Base-by-base conservation (phyloP, 1,284 basidiomycete genomes). In the Cryptococcus floricola region DNA sequence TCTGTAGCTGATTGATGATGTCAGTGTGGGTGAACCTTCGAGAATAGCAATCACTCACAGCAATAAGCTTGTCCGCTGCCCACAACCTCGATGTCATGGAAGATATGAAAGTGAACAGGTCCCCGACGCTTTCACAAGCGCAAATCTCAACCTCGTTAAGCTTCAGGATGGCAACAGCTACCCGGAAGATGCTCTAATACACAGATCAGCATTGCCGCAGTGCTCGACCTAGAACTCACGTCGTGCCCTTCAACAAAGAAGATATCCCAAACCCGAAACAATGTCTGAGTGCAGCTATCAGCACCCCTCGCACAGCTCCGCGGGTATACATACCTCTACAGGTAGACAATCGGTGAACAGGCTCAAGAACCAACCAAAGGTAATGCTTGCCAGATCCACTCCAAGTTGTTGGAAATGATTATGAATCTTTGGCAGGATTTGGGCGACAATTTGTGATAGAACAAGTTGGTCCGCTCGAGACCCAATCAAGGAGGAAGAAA, bases 361-460 rank as follows among this genome's bases (percentile, higher is more conserved):
- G 5, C 91, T 94, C 39, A 98, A 80, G 79, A 98, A 97, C 95
- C 95, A 98, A 3, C 93, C 94, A 78, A 98, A 98, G 57, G 91
- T 97, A 56, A 98, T 91, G 0, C 93, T 93, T 1, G 88, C 87
- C 5, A 98, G 81, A 70, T 98, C 94, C 2, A 98, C 87, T 2
- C 87, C 89, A 0, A 97, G 83, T 16, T 85, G 82, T 4, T 80
- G 81, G 23, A 98, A 81, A 68, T 98, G 93, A 0, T 78, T 70
- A 51, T 87, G 82, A 1, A 97, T 77, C 69, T 84, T 86, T 0
- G 95, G 95, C 19, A 87, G 79, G 50, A 83, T 77, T 58, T 90
- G 86, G 39, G 84, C 83, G 1, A 98, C 88, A 54, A 92, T 88
- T 64, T 96, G 91, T 31, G 89, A 80, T 0, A 98, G 81, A 2